Evolutionary conservation across 2,329 filamentous ascomycete genomes (phyloP), one percentile per base, ranked within the genome.

Genomic region (Talaromyces sp.): DNA sequence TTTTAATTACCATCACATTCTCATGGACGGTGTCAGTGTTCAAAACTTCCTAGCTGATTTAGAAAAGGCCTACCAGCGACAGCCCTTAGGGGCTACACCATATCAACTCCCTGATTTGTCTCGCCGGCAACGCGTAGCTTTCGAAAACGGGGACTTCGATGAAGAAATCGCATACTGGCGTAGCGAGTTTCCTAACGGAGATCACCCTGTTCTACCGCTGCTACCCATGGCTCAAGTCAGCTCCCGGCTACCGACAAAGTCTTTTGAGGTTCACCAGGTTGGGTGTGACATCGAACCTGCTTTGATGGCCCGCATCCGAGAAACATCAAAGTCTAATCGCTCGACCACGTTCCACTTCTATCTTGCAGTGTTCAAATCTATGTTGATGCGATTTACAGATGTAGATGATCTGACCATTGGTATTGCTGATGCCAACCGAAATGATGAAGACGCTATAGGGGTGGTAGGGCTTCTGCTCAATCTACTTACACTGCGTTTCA

Each of bases 1-100:
- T 0, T 25, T 85, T 13, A 69, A 70, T 0, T 74, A 73, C 49
- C 83, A 84, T 62, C 82, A 85, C 67, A 84, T 85, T 37, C 67
- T 73, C 41, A 76, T 85, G 72, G 84, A 86, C 64, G 81, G 79
- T 2, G 60, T 77, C 33, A 80, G 80, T 47, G 74, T 76, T 1
- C 64, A 78, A 3, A 65, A 83, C 3, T 70, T 85, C 7, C 8
- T 67, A 2, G 4, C 43, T 19, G 65, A 67, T 39, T 25, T 67
- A 4, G 58, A 56, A 39, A 63, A 56, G 22, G 67, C 73, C 41
- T 60, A 59, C 39, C 15, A 27, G 9, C 17, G 52, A 31, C 5
- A 70, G 85, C 22, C 33, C 83, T 69, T 78, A 0, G 67, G 64
- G 2, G 0, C 59, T 0, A 37, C 66, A 2, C 10, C 62, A 0